phyloP scores from a whole-genome alignment of 768 basidiomycete species.

The Hypholoma sublateritium region DNA sequence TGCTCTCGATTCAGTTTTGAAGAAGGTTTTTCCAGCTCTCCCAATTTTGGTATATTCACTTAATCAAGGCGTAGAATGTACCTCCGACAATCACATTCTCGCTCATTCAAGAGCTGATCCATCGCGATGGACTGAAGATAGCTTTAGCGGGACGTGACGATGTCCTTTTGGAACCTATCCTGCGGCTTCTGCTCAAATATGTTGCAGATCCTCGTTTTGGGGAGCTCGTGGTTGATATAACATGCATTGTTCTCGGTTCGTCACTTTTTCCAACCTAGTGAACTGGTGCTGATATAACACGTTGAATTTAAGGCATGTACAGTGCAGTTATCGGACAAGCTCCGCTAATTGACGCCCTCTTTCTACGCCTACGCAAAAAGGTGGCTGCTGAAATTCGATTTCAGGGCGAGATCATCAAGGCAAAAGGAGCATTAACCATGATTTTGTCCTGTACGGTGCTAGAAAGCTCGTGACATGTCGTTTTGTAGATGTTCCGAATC shows the following conservation, averaged over 20 bases:
- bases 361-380: conserved; percentile 80
- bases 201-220: conserved; percentile 91
- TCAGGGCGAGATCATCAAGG: conserved; percentile 80
- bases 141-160: conserved; percentile 93
- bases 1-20: conserved; percentile 88
- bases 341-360: conserved; percentile 84
- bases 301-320: conserved; percentile 74
- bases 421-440: conserved; percentile 91
- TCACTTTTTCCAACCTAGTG: not conserved
- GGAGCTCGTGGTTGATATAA: conserved; percentile 81
- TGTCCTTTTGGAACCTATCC: conserved; percentile 86
- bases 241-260: conserved; percentile 82
- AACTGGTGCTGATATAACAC: conserved; percentile 5
- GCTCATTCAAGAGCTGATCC: conserved; percentile 88
- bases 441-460: conserved; percentile 54
- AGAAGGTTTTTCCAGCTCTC: conserved; percentile 53
- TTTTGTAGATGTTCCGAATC: too few species aligned
- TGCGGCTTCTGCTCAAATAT: conserved; percentile 84
- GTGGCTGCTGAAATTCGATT: conserved; percentile 85
- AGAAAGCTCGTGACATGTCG: not conserved
- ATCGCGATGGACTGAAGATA: conserved; percentile 83
- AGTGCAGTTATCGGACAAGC: conserved; percentile 90
- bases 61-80: conserved; percentile 55
- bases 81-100: conserved; percentile 87
- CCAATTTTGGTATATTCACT: not conserved